phyloP scores from a whole-genome alignment of 2,329 filamentous ascomycete genomes.

The Mycosphaerella arachidis region DNA sequence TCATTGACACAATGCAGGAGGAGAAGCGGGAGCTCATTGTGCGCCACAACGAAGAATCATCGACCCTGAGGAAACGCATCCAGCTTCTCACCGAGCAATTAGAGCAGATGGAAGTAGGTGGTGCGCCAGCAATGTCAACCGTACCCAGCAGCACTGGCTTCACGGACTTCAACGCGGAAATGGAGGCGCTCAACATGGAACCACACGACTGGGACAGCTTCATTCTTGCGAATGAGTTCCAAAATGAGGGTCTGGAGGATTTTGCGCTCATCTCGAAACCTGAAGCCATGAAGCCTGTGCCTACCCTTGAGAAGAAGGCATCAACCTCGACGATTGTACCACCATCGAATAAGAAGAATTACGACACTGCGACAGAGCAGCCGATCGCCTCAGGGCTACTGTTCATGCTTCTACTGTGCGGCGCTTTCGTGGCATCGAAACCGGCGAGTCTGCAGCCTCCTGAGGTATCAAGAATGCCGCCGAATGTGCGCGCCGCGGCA shows the following conservation, averaged over 20 bases:
- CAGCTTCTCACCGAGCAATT: constrained; percentile 66
- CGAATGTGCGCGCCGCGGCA: constrained; percentile 74
- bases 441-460: constrained; percentile 63
- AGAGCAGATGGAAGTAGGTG: constrained; percentile 58
- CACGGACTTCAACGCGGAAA: constrained; percentile 68
- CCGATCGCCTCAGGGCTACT: constrained; percentile 76
- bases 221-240: constrained; percentile 61
- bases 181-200: constrained; percentile 79
- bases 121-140: constrained; percentile 40
- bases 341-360: constrained; percentile 33
- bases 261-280: constrained; percentile 53
- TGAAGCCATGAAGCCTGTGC: constrained; percentile 18
- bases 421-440: constrained; percentile 92
- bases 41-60: constrained; percentile 81
- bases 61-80: constrained; percentile 88
- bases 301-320: constrained; percentile 25
- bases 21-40: constrained; percentile 92
- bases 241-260: constrained; percentile 34
- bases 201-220: constrained; percentile 74
- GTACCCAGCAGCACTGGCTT: constrained; percentile 59
- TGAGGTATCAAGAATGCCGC: constrained; percentile 70
- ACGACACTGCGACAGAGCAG: constrained; percentile 38
- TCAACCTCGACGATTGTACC: constrained; percentile 18
- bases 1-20: constrained; percentile 69
- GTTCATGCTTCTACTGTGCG: constrained; percentile 93